phyloP scores from a whole-genome alignment of 352 stramenopile genomes.

The Pythium plurisporium region DNA sequence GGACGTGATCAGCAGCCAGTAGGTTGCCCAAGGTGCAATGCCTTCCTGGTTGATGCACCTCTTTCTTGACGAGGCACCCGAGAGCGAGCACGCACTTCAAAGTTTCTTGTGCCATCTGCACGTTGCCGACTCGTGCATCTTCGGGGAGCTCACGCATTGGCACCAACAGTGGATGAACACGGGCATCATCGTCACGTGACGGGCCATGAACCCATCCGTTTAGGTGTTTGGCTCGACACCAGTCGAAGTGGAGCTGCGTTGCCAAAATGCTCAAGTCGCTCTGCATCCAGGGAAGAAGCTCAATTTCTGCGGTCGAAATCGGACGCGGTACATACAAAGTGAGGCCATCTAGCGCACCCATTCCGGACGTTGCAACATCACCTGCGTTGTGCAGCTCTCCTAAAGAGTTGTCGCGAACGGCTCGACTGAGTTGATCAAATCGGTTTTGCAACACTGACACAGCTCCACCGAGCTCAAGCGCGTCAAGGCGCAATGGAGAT shows the following conservation, averaged over 20 bases:
- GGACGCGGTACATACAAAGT: conserved; percentile 31
- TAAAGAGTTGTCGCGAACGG: conserved; percentile 8
- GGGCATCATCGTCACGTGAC: conserved; percentile 33
- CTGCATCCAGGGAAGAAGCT: conserved; percentile 34
- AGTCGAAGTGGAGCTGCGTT: conserved; percentile 63
- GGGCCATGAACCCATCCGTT: conserved; percentile 39
- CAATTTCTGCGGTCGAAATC: conserved; percentile 28
- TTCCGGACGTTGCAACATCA: neutral
- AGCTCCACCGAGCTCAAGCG: conserved; percentile 40
- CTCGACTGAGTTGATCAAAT: conserved; percentile 36
- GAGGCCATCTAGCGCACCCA: neutral
- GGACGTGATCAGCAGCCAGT: conserved; percentile 31
- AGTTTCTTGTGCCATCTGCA: conserved; percentile 45
- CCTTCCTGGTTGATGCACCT: neutral
- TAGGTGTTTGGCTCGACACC: conserved; percentile 49
- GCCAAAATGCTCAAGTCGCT: conserved; percentile 31
- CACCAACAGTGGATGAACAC: conserved; percentile 46
- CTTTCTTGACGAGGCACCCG: conserved; percentile 36
- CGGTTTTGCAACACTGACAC: conserved; percentile 52
- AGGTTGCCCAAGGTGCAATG: neutral
- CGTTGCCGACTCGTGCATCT: conserved; percentile 35
- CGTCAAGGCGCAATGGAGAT: conserved; percentile 32
- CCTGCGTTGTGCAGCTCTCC: neutral
- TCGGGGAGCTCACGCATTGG: conserved; percentile 44
- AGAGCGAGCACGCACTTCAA: conserved; percentile 59